Evolutionary conservation across 768 basidiomycete species (phyloP).

Genomic region (Rubroboletus pulcherrimus): DNA sequence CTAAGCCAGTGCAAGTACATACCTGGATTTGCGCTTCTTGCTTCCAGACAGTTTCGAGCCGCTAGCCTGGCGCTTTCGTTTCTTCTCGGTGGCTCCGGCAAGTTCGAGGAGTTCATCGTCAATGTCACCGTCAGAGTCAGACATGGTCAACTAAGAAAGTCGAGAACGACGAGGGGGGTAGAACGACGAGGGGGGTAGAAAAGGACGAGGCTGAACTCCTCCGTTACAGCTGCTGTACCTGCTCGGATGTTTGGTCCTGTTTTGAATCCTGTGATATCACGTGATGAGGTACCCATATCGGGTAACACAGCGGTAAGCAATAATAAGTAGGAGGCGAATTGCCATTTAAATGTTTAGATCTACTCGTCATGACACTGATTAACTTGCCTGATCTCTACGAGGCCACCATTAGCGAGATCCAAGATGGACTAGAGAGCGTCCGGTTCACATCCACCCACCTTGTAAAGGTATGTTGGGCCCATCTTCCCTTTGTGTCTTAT

Average conservation of each 20-base stretch:
- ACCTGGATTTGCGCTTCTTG: constrained; percentile 76
- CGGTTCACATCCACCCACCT: constrained; percentile 58
- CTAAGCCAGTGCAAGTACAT: constrained; percentile 29
- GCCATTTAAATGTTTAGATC: not conserved
- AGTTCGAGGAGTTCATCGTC: constrained; percentile 79
- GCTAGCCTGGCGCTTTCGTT: constrained; percentile 56
- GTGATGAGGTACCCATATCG: constrained; percentile 10
- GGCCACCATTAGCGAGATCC: constrained; percentile 52
- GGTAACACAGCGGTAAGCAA: constrained; percentile 6
- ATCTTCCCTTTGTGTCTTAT: too few species aligned
- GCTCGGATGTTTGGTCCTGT: constrained; percentile 17
- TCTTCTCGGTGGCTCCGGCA: constrained; percentile 65
- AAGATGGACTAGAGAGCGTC: constrained; percentile 46
- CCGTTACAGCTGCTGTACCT: not conserved
- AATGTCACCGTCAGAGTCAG: constrained; percentile 49
- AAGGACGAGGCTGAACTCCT: not conserved
- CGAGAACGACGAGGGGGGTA: not conserved
- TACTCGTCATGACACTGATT: not conserved
- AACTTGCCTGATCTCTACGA: constrained; percentile 55
- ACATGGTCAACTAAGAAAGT: constrained; percentile 32
- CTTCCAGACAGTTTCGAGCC: constrained; percentile 40
- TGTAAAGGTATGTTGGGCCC: constrained; percentile 43
- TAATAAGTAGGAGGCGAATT: not conserved
- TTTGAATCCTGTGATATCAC: constrained; percentile 18
- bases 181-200: not conserved